These are phyloP conservation scores for Aurinia saxatilis DNA, from an alignment of 345 rosid genomes.

Conservation along the genomic window DNA sequence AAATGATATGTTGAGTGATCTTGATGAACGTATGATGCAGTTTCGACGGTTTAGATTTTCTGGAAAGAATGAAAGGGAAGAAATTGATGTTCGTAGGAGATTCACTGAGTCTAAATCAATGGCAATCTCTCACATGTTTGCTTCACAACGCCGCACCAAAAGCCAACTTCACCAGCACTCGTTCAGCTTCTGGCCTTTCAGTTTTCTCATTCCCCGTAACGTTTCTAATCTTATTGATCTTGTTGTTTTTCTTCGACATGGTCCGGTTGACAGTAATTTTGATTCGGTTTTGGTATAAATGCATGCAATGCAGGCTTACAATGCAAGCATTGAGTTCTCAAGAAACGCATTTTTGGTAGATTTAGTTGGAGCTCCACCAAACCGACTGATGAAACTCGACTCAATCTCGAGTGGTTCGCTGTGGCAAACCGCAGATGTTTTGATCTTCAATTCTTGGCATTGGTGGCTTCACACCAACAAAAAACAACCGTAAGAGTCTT, in stretches of 20 bases:
- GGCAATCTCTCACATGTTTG: constrained; percentile 91
- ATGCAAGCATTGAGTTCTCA: constrained; percentile 41
- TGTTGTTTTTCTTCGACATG: not conserved
- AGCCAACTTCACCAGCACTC: constrained; percentile 14
- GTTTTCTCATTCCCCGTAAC: constrained; percentile 49
- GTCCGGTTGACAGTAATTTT: not conserved
- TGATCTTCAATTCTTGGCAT: constrained; percentile 83
- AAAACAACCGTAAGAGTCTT: constrained; percentile 54
- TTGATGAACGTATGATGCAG: constrained; percentile 26
- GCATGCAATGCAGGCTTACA: constrained; percentile 35
- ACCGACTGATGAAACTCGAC: constrained; percentile 41
- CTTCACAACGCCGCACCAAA: constrained; percentile 52
- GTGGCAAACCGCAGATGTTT: constrained; percentile 50
- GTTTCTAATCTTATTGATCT: not conserved
- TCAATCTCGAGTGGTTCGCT: constrained; percentile 44
- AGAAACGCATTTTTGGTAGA: constrained; percentile 79
- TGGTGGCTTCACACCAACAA: constrained; percentile 87
- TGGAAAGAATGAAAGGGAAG: constrained; percentile 47
- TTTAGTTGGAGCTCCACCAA: constrained; percentile 26
- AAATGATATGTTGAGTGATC: too few relatives aligned
- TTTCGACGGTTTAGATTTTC: constrained; percentile 48
- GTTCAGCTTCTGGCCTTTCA: constrained; percentile 45
- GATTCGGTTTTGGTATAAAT: not conserved
- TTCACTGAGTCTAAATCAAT: constrained; percentile 70
- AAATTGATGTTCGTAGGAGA: constrained; percentile 77